Conservation (phyloP, 2,329 filamentous ascomycete species). For the Penicillium sumatraense region DNA sequence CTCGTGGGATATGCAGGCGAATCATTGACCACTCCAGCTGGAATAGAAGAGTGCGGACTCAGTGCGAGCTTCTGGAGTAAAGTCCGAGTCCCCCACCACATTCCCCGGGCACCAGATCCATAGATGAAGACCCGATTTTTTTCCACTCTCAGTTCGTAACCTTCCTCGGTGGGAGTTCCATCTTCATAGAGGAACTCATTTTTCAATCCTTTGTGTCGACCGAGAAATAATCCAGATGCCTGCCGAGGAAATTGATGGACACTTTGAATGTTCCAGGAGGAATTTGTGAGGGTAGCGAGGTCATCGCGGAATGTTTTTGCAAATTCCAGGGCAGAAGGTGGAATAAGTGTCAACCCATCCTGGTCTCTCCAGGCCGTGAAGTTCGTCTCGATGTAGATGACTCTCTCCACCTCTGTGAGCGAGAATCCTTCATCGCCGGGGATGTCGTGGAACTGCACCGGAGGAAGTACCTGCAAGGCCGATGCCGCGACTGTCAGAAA, state of each 20-base stretch:
- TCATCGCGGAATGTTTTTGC: conserved; percentile 53
- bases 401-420: conserved; percentile 6
- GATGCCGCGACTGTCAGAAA: conserved; percentile 22
- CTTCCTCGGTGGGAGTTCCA: conserved; percentile 54
- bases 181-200: conserved; percentile 52
- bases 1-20: conserved; percentile 56
- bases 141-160: conserved; percentile 51
- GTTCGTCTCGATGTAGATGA: conserved; percentile 44
- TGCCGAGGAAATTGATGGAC: conserved; percentile 40
- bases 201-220: conserved; percentile 23
- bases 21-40: conserved; percentile 52
- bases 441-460: conserved; percentile 36
- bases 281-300: conserved; percentile 46
- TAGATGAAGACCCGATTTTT: conserved; percentile 48
- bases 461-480: conserved; percentile 47
- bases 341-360: conserved; percentile 56
- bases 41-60: conserved; percentile 40
- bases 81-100: conserved; percentile 63
- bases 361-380: conserved; percentile 49
- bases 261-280: conserved; percentile 47
- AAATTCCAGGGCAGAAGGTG: conserved; percentile 56
- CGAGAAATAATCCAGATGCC: conserved; percentile 50
- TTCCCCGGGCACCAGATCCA: conserved; percentile 60
- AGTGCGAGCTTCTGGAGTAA: conserved; percentile 57
- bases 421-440: conserved; percentile 32